Evolutionary conservation across 2,329 filamentous ascomycete genomes (phyloP), one percentile per base, ranked within the genome.

Genomic region (Ramichloridium luteum): DNA sequence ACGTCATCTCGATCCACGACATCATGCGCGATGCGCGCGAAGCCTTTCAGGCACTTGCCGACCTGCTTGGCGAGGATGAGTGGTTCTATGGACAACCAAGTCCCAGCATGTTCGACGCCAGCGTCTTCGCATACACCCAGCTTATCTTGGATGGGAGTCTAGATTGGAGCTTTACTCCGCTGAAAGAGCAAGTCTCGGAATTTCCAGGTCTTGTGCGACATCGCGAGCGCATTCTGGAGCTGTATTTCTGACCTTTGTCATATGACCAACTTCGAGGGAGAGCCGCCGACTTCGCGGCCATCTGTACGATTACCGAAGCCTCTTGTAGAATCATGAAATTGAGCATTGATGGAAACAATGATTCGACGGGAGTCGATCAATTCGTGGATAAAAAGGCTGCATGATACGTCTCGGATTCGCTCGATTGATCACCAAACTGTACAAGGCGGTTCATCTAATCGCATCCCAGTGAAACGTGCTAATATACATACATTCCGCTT

Each of bases 61-160:
- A 56, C 13, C 48, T 79, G 6, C 59, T 83, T 6, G 73, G 66
- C 1, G 55, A 67, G 1, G 56, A 73, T 22, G 47, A 59, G 12
- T 78, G 74, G 64, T 81, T 80, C 53, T 79, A 77, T 48, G 67
- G 61, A 4, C 51, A 54, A 35, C 30, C 55, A 16, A 52, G 56
- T 11, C 83, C 88, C 0, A 74, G 76, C 0, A 51, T 88, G 14
- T 88, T 96, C 46, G 90, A 98, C 58, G 86, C 88, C 5, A 75
- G 74, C 32, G 72, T 96, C 2, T 96, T 94, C 59, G 77, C 84
- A 3, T 98, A 94, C 56, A 86, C 82, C 0, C 74, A 92, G 55
- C 62, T 93, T 30, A 63, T 96, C 31, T 58, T 93, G 31, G 74
- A 80, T 37, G 67, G 74, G 18, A 49, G 47, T 2, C 48, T 84